Evolutionary conservation across 1,284 basidiomycete genomes (phyloP).

Genomic region (Leccinum pseudoinsigne): DNA sequence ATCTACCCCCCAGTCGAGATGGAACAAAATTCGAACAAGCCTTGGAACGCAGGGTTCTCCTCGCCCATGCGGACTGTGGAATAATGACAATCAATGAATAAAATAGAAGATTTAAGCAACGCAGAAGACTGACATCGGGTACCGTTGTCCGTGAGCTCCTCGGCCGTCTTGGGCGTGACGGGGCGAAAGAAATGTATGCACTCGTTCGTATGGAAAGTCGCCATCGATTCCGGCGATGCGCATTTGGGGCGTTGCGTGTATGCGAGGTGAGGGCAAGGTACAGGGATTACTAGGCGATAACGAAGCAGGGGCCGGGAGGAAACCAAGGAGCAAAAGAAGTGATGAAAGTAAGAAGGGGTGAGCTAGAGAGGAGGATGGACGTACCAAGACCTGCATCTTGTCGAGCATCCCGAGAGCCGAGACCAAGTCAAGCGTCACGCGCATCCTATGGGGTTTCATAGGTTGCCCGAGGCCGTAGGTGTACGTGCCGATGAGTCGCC

Average conservation of each 20-base stretch:
- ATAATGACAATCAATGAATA: constrained; percentile 6
- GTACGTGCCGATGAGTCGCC: constrained; percentile 76
- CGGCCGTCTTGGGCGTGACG: constrained; percentile 88
- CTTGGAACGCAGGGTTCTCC: constrained; percentile 96
- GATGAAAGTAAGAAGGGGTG: not conserved
- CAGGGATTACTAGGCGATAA: too few relatives aligned
- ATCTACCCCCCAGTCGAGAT: constrained; percentile 96
- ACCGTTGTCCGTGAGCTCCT: constrained; percentile 82
- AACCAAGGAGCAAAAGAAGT: not conserved
- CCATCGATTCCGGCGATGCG: constrained; percentile 83
- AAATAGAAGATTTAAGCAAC: not conserved
- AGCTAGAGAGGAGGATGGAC: not conserved
- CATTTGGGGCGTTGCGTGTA: constrained; percentile 70
- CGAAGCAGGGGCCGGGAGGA: not conserved
- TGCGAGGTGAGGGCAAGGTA: not conserved
- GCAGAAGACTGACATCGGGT: constrained; percentile 54
- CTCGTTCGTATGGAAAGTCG: constrained; percentile 81
- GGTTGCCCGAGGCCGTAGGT: constrained; percentile 67
- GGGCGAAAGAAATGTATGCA: constrained; percentile 78
- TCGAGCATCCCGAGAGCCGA: not conserved
- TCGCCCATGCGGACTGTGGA: constrained; percentile 82
- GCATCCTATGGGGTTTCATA: too few relatives aligned
- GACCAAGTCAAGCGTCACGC: constrained; percentile 77
- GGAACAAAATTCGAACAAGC: constrained; percentile 95
- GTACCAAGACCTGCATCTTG: not conserved